Evolutionary conservation across 225 moss, liverwort and hornwort species (phyloP), one percentile per base, ranked within the genome.

Genomic region (Sphagnum contortum): DNA sequence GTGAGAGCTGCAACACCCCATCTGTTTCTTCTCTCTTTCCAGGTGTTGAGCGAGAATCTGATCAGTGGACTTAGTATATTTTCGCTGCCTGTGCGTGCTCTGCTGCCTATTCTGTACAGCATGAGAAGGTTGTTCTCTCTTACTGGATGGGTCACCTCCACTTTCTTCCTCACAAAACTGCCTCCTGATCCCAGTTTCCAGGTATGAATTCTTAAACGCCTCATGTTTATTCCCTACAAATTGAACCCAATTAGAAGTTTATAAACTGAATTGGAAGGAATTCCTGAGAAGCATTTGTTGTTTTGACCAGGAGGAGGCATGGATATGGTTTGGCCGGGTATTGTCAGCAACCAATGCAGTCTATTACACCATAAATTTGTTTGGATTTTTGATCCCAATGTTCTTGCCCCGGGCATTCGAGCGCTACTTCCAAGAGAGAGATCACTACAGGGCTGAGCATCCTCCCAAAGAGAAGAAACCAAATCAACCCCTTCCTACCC

Each of bases 361-460:
- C 54, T 87, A 87, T 63, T 87, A 66, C 69, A 78, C 81, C 57
- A 46, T 81, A 69, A 87, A 87, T 69, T 66, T 87, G 50, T 87
- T 87, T 64, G 54, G 76, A 0, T 87, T 87, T 67, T 64, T 87
- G 1, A 84, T 87, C 57, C 87, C 87, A 59, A 74, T 81, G 83
- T 87, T 87, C 44, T 64, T 87, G 60, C 87, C 87, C 5, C 83
- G 87, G 3, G 87, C 87, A 0, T 87, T 87, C 44, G 87, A 84
- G 81, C 78, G 57, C 68, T 87, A 87, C 76, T 87, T 84, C 49
- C 67, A 79, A 5, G 87, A 87, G 13, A 75, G 81, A 51, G 49
- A 48, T 0, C 69, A 70, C 4, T 81, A 69, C 57, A 65, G 60
- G 0, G 80, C 78, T 63, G 80, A 87, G 74, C 85, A 85, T 44